Percentiles rank a stretch among this genome's conserved stretches.
Evolutionary conservation across 1,284 basidiomycete species (phyloP).

Genomic region (Papiliotrema fonsecae): DNA sequence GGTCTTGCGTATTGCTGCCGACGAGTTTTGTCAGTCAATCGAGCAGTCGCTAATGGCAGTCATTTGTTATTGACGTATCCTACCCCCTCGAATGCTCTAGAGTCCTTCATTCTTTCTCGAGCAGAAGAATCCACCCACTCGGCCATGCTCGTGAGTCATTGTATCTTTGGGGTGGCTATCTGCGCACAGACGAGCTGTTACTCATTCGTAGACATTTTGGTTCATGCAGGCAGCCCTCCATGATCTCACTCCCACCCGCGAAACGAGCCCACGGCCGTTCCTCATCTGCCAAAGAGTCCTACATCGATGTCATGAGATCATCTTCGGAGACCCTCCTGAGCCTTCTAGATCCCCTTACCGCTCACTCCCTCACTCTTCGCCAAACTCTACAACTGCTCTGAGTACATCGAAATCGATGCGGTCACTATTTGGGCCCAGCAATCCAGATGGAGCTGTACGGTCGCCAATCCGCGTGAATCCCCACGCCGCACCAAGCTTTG

Average conservation of each 20-base stretch:
- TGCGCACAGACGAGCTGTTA: too few relatives aligned
- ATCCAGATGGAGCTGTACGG: too few relatives aligned
- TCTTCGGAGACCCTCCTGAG: slow-evolving; percentile 81
- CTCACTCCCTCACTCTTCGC: slow-evolving; percentile 51
- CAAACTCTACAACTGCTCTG: slow-evolving; percentile 20
- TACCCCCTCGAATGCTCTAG: slow-evolving; percentile 80
- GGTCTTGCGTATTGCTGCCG: neutral
- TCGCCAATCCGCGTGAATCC: slow-evolving; percentile 58
- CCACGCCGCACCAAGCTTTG: slow-evolving; percentile 66
- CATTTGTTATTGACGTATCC: slow-evolving; percentile 87
- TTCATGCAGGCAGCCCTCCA: slow-evolving; percentile 94
- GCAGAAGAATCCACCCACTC: slow-evolving; percentile 86
- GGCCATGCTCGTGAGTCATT: slow-evolving; percentile 79
- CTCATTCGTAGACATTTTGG: slow-evolving; percentile 72
- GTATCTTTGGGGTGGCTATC: too few relatives aligned
- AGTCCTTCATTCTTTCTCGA: slow-evolving; percentile 82
- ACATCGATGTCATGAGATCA: slow-evolving; percentile 92
- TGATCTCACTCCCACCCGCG: slow-evolving; percentile 65
- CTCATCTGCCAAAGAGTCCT: slow-evolving; percentile 86
- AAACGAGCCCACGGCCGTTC: slow-evolving; percentile 71
- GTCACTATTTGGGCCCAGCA: too few relatives aligned
- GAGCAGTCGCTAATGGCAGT: slow-evolving; percentile 51
- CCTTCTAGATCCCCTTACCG: slow-evolving; percentile 59
- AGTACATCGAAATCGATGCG: slow-evolving; percentile 1
- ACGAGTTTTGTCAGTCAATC: neutral